phyloP scores from a whole-genome alignment of 345 rosid genomes.

The Theobroma cacao region DNA sequence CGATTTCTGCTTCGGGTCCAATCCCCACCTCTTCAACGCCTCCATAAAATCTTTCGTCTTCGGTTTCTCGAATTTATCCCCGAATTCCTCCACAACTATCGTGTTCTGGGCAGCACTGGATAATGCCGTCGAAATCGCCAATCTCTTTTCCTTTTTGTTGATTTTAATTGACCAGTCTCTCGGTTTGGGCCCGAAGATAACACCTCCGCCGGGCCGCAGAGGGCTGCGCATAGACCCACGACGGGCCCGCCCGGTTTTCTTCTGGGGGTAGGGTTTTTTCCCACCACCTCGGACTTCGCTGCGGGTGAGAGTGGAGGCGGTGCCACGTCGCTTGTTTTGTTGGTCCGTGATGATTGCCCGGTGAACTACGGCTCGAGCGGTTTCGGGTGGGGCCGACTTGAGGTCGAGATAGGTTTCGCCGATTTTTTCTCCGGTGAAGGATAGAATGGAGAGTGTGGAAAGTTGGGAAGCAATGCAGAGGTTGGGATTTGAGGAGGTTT shows the following conservation, averaged over 20 bases:
- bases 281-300: constrained; percentile 96
- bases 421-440: constrained; percentile 77
- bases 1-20: constrained; percentile 82
- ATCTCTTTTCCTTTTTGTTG: constrained; percentile 75
- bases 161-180: constrained; percentile 92
- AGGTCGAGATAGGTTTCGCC: constrained; percentile 87
- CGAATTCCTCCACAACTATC: constrained; percentile 81
- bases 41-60: constrained; percentile 76
- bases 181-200: constrained; percentile 82
- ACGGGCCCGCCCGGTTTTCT: constrained; percentile 87
- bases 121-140: constrained; percentile 83
- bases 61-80: constrained; percentile 70
- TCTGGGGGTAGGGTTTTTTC: constrained; percentile 75
- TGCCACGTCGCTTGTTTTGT: constrained; percentile 89
- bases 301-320: constrained; percentile 88
- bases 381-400: constrained; percentile 70
- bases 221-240: constrained; percentile 75
- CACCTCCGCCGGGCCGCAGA: constrained; percentile 89
- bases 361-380: constrained; percentile 90
- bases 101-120: constrained; percentile 64
- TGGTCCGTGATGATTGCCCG: constrained; percentile 75
- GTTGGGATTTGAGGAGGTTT: constrained; percentile 12
- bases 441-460: constrained; percentile 62
- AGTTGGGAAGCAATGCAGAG: constrained; percentile 52
- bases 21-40: constrained; percentile 87